phyloP scores from a whole-genome alignment of 2,329 filamentous ascomycete species.

The Fulvia fulva region DNA sequence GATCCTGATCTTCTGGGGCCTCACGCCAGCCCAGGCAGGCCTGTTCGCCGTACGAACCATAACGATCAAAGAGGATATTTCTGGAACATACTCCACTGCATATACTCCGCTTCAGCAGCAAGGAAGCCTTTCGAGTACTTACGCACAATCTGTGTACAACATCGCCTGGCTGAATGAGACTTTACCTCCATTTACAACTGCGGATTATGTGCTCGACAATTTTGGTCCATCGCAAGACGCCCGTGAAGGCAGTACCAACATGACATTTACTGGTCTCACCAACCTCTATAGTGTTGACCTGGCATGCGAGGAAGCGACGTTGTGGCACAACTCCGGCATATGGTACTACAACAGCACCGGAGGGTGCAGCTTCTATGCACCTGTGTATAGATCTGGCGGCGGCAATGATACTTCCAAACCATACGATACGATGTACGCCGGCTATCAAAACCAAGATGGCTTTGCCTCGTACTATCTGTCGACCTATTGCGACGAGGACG shows the following conservation, averaged over 20 bases:
- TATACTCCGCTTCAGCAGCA: conserved; percentile 34
- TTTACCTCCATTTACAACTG: conserved; percentile 43
- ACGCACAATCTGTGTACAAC: conserved; percentile 46
- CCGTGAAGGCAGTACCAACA: neutral
- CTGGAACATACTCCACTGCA: conserved; percentile 14
- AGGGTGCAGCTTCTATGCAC: conserved; percentile 25
- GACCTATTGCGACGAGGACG: conserved; percentile 30
- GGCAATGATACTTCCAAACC: conserved; percentile 25
- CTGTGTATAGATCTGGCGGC: conserved; percentile 37
- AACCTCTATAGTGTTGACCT: conserved; percentile 35
- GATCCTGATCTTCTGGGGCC: conserved; percentile 51
- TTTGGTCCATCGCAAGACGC: conserved; percentile 32
- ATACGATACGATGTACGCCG: conserved; percentile 40
- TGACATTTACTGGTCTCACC: conserved; percentile 29
- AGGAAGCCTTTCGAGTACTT: conserved; percentile 32
- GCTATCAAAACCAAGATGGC: conserved; percentile 38
- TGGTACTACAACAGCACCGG: conserved; percentile 20
- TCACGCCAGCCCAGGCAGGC: conserved; percentile 55
- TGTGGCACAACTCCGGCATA: conserved; percentile 3
- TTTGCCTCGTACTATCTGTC: conserved; percentile 33
- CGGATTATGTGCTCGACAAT: conserved; percentile 42
- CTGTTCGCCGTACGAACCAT: conserved; percentile 42
- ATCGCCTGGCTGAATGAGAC: conserved; percentile 47
- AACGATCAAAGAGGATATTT: neutral
- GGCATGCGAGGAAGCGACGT: conserved; percentile 27